Base-by-base conservation (phyloP, 2,329 filamentous ascomycete genomes). In the Fusarium drepaniforme region DNA sequence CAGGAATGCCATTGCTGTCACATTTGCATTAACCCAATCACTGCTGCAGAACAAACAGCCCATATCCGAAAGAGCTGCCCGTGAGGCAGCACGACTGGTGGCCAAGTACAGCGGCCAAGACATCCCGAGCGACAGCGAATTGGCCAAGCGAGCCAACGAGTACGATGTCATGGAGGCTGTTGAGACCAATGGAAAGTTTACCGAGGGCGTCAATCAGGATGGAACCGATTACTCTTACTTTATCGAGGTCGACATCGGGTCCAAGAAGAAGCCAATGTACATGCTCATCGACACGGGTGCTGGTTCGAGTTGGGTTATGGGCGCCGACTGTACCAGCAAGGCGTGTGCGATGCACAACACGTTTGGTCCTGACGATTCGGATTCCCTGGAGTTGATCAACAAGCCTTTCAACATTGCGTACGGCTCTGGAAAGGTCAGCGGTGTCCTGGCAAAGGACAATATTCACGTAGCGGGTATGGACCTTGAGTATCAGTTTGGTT, bases 281-380 rank as follows among this genome's bases (percentile, higher is more conserved):
- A 89, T 93, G 88, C 86, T 93, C 30, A 83, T 93, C 67, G 91
- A 93, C 80, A 92, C 91, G 9, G 91, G 91, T 30, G 90, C 91
- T 44, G 89, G 89, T 25, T 94, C 94, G 68, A 95, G 92, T 15
- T 98, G 95, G 95, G 90, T 97, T 23, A 97, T 97, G 90, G 90
- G 92, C 35, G 86, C 90, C 18, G 84, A 88, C 65, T 98, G 95
- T 84, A 87, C 82, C 18, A 90, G 90, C 4, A 82, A 87, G 28
- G 89, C 94, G 6, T 98, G 95, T 81, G 81, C 83, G 35, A 85
- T 87, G 75, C 95, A 97, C 81, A 91, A 91, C 78, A 90, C 88
- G 0, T 96, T 94, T 79, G 93, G 93, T 16, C 80, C 88, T 5
- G 83, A 85, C 4, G 89, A 93, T 74, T 97, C 95, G 5, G 88